Conservation (phyloP, 2,329 filamentous ascomycete species). For the Seiridium cupressi region DNA sequence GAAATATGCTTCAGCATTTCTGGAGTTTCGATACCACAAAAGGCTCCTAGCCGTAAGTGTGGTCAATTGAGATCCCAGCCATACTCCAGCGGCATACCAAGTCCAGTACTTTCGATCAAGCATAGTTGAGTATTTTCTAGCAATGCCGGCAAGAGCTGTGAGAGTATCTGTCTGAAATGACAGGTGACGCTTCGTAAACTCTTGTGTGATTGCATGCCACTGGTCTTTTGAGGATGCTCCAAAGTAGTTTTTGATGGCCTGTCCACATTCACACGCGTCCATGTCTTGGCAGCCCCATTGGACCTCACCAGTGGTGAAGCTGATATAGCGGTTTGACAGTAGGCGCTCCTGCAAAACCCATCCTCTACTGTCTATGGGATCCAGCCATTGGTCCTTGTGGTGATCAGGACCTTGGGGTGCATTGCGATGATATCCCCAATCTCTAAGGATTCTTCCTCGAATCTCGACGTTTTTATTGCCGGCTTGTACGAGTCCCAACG, state of each 20-base stretch:
- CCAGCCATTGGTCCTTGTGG: neutral
- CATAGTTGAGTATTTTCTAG: neutral
- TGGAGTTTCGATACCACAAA: no score
- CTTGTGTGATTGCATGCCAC: neutral
- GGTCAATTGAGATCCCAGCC: no score
- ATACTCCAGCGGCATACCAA: no score
- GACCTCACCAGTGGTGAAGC: constrained; percentile 6
- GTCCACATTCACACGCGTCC: constrained; percentile 9
- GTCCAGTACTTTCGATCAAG: no score
- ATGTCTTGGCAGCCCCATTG: constrained; percentile 5
- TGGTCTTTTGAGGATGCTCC: neutral
- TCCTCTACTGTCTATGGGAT: constrained; percentile 3
- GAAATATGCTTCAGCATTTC: no score
- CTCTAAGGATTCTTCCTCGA: neutral
- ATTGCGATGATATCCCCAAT: constrained; percentile 9
- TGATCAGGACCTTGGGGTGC: neutral
- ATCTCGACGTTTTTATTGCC: no score
- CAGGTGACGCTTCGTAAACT: neutral
- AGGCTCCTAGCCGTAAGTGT: no score
- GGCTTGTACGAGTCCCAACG: neutral
- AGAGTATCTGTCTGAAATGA: neutral
- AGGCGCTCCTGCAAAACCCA: constrained; percentile 8
- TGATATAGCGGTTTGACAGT: neutral
- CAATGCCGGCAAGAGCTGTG: constrained; percentile 4
- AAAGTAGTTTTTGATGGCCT: neutral